These are phyloP conservation scores for Anthracocystis walkeri DNA, from an alignment of 1,284 basidiomycete genomes.

Conservation along the genomic window DNA sequence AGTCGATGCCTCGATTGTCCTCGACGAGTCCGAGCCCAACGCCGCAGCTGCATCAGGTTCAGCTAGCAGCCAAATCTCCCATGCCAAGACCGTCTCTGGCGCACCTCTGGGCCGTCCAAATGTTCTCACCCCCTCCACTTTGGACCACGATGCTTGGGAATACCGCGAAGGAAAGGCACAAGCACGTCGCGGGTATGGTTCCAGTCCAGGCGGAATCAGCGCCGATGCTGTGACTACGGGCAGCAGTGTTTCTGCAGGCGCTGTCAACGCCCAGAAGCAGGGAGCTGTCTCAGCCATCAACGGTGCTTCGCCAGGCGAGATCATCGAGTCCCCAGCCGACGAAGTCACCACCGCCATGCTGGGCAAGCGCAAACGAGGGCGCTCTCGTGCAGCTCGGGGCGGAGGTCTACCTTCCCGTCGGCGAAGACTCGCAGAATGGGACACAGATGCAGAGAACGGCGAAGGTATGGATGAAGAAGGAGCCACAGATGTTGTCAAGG, in stretches of 20 bases:
- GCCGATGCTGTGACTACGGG: constrained; percentile 38
- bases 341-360: constrained; percentile 46
- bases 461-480: constrained; percentile 33
- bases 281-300: constrained; percentile 23
- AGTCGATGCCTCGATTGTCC: constrained; percentile 17
- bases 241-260: constrained; percentile 44
- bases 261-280: constrained; percentile 25
- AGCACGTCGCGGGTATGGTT: constrained; percentile 44
- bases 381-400: constrained; percentile 40
- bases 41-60: constrained; percentile 14
- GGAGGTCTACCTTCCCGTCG: constrained; percentile 33
- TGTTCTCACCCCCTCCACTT: constrained; percentile 44
- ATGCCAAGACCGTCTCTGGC: constrained; percentile 14
- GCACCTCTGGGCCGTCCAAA: constrained; percentile 32
- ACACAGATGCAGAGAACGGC: constrained; percentile 49
- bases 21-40: constrained; percentile 25
- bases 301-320: constrained; percentile 39
- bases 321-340: constrained; percentile 47
- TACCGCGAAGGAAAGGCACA: constrained; percentile 59
- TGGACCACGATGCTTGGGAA: constrained; percentile 57
- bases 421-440: constrained; percentile 42
- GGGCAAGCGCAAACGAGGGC: constrained; percentile 50
- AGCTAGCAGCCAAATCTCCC: constrained; percentile 16
- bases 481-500: constrained; percentile 23
- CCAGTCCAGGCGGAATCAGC: constrained; percentile 43